Evolutionary conservation across 2,329 filamentous ascomycete species (phyloP), one percentile per base, ranked within the genome.

Genomic region (Pyrenophora graminea): DNA sequence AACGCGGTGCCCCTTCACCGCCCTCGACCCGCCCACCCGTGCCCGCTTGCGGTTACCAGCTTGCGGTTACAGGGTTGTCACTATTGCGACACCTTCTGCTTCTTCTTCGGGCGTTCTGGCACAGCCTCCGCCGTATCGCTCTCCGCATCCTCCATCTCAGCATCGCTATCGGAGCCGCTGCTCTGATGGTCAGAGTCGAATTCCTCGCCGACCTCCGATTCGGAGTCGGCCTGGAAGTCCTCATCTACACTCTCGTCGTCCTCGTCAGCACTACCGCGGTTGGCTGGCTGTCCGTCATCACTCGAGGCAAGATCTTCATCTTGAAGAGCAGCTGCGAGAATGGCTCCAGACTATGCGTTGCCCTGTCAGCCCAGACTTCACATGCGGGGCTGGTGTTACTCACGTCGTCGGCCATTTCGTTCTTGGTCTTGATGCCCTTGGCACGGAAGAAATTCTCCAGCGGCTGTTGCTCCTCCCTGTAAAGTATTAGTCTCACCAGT

Each of bases 391-490:
- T 21, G 9, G 40, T 40, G 23, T 38, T 34, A 71, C 89, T 86
- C 71, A 90, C 89, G 64, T 99, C 94, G 71, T 97, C 94, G 56
- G 95, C 88, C 79, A 99, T 97, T 77, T 99, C 94, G 74, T 99
- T 99, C 86, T 97, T 97, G 50, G 95, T 92, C 47, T 93, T 90
- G 68, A 99, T 83, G 55, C 88, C 89, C 81, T 97, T 97, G 63
- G 91, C 85, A 76, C 95, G 94, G 84, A 99, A 97, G 79, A 99
- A 99, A 62, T 88, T 87, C 74, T 99, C 94, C n/a, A 99, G 84
- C 6, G 90, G 90, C 76, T 94, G 90, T 75, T 97, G 90, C 72
- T 99, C 94, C 78, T 99, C 94, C 64, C 82, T 82, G 48, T 31
- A 18, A 56, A 68, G 41, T 71, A 61, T 67, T 58, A 66, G 62